Evolutionary conservation across 2,329 filamentous ascomycete species (phyloP).

Genomic region (Thelonectria discophora): DNA sequence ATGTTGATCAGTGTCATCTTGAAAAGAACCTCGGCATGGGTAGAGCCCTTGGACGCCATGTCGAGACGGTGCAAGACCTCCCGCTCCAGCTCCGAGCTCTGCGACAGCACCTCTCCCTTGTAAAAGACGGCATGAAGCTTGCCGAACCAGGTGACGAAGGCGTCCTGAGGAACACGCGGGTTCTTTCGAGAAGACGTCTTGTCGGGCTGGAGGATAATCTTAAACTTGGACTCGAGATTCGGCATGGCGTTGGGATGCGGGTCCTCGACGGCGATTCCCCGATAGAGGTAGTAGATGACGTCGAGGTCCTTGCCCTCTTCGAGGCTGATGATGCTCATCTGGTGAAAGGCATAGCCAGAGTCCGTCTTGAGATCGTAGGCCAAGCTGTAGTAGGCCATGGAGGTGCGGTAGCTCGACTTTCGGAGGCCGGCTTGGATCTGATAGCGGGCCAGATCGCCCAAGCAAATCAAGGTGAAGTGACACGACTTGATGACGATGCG

Average conservation of each 20-base stretch:
- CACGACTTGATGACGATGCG: conserved; percentile 75
- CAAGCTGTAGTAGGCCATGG: conserved; percentile 84
- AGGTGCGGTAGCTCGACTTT: conserved; percentile 78
- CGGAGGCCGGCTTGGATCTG: conserved; percentile 77
- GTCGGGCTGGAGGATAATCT: conserved; percentile 55
- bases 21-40: conserved; percentile 71
- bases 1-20: conserved; percentile 90
- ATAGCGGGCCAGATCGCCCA: conserved; percentile 92
- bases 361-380: conserved; percentile 81
- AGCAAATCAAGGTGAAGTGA: conserved; percentile 82
- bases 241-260: conserved; percentile 77
- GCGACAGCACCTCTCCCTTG: conserved; percentile 76
- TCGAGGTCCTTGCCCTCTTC: conserved; percentile 82
- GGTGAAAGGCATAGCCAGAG: conserved; percentile 86
- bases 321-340: conserved; percentile 86
- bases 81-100: conserved; percentile 82
- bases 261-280: conserved; percentile 76
- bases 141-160: conserved; percentile 82
- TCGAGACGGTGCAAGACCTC: conserved; percentile 84
- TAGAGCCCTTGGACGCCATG: conserved; percentile 74
- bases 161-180: conserved; percentile 58
- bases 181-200: conserved; percentile 44
- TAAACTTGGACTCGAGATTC: conserved; percentile 85
- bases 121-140: conserved; percentile 87
- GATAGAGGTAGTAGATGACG: conserved; percentile 89